These are phyloP conservation scores for Aspergillus proliferans DNA, from an alignment of 2,329 filamentous ascomycete genomes.

Conservation along the genomic window DNA sequence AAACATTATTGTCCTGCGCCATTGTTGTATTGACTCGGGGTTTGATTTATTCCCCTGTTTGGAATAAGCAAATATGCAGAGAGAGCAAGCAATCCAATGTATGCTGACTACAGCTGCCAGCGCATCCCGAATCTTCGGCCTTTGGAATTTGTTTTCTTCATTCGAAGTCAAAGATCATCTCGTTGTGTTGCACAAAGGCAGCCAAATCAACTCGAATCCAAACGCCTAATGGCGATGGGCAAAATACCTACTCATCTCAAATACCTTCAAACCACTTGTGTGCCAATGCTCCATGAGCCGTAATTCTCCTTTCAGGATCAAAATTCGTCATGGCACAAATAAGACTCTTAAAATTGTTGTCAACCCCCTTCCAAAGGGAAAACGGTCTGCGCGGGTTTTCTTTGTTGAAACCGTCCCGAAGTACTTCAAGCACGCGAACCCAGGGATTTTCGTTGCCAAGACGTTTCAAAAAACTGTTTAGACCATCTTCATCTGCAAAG, in stretches of 20 bases:
- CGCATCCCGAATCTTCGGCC: no score
- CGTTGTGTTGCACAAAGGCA: no score
- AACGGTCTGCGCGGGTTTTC: conserved; percentile 41
- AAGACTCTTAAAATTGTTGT: conserved; percentile 25
- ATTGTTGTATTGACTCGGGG: no score
- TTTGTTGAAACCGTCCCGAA: conserved; percentile 35
- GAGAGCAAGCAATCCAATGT: no score
- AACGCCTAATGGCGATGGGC: no score
- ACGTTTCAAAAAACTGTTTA: conserved; percentile 38
- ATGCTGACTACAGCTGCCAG: no score
- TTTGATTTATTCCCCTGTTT: no score
- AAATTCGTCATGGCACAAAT: conserved; percentile 27
- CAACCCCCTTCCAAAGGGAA: conserved; percentile 33
- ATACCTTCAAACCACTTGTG: conserved; percentile 22
- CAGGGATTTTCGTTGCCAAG: conserved; percentile 37
- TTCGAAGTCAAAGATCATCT: no score
- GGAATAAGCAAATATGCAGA: no score
- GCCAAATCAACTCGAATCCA: no score
- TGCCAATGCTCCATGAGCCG: conserved; percentile 25
- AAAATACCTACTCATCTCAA: background rate
- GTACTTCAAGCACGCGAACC: conserved; percentile 31
- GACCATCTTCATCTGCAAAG: conserved; percentile 40
- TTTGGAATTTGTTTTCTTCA: no score
- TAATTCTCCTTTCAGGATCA: conserved; percentile 27
- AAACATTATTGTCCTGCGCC: no score